These are phyloP conservation scores for Tolypocladium capitatum DNA, from an alignment of 2,329 filamentous ascomycete species.

Conservation along the genomic window DNA sequence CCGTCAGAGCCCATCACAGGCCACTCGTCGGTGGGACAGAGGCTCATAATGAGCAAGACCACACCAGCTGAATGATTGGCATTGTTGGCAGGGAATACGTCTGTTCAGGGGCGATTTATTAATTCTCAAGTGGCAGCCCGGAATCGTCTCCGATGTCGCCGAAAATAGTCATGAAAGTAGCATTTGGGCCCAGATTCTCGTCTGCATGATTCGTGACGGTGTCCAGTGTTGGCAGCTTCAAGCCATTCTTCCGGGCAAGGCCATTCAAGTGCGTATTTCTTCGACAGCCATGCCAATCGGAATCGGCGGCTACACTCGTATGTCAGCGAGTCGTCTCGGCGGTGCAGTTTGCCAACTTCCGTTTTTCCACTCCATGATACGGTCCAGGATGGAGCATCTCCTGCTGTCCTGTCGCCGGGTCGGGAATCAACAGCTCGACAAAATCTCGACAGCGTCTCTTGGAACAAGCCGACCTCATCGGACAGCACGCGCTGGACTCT, in stretches of 20 bases:
- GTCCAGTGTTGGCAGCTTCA: background rate
- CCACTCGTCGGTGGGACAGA: too few species aligned
- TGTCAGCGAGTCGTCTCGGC: background rate
- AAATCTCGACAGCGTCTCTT: background rate
- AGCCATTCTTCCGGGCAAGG: background rate
- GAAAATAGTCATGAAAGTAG: background rate
- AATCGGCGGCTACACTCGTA: background rate
- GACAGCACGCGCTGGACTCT: background rate
- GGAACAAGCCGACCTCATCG: background rate
- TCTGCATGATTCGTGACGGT: background rate
- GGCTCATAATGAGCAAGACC: too few species aligned
- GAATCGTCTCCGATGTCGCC: background rate
- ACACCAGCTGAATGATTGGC: too few species aligned
- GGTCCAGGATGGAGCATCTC: background rate
- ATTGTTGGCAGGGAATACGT: too few species aligned
- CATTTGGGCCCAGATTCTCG: background rate
- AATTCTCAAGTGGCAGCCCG: background rate
- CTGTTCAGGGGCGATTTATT: too few species aligned
- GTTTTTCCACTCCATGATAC: background rate
- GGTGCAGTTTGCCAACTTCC: background rate
- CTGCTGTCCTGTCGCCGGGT: background rate
- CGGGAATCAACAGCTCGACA: background rate
- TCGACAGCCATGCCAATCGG: background rate
- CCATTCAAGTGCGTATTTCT: background rate
- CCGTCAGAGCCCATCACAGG: too few species aligned